Conservation (phyloP, 441 rosid genomes). For the Pelargonium australe region DNA sequence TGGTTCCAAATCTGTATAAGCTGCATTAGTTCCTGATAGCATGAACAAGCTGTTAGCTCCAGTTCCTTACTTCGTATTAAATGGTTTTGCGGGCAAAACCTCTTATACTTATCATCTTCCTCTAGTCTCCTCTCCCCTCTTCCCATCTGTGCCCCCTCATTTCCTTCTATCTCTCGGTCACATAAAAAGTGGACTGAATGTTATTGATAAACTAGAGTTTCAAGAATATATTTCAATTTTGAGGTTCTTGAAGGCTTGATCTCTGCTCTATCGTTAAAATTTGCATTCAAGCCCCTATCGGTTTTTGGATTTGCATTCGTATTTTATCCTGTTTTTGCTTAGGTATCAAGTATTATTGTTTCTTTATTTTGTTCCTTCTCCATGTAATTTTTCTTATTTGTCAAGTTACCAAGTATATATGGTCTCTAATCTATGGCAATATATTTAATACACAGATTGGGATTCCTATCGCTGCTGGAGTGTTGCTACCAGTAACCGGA, state of each 20-base stretch:
- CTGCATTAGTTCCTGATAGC: too few species aligned
- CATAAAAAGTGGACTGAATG: too few species aligned
- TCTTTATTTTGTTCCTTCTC: not conserved
- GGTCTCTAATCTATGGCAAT: not conserved
- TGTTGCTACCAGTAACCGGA: slow-evolving; percentile 75
- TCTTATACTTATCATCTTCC: too few species aligned
- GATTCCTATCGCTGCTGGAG: slow-evolving; percentile 87
- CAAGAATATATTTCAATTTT: too few species aligned
- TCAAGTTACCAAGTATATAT: not conserved
- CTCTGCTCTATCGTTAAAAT: not conserved
- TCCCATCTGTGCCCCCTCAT: too few species aligned
- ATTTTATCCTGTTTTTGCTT: not conserved
- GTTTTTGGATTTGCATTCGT: not conserved
- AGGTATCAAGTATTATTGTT: not conserved
- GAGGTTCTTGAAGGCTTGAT: not conserved
- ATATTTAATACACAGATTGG: slow-evolving; percentile 54
- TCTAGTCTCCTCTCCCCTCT: too few species aligned
- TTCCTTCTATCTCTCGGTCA: too few species aligned
- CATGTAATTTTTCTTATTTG: not conserved
- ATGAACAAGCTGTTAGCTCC: too few species aligned
- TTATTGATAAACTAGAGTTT: too few species aligned
- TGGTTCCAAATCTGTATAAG: too few species aligned
- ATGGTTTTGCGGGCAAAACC: too few species aligned
- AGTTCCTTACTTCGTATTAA: too few species aligned
- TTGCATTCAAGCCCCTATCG: not conserved